These are phyloP conservation scores for Ensete glaucum DNA, from an alignment of 176 grass and related monocot species.

Conservation along the genomic window DNA sequence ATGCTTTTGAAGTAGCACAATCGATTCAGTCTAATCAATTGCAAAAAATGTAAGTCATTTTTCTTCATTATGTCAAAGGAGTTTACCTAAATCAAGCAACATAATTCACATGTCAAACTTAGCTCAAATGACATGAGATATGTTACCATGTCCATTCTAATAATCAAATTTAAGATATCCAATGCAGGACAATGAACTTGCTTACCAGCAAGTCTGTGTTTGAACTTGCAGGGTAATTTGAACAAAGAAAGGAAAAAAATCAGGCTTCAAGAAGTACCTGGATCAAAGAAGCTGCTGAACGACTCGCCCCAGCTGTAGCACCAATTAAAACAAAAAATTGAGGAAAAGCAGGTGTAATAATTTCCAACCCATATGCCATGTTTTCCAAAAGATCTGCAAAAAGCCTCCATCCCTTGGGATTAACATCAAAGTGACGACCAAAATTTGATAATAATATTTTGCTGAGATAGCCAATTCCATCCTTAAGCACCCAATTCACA, in stretches of 20 bases:
- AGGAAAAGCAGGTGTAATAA: conserved; percentile 85
- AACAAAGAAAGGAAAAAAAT: not conserved
- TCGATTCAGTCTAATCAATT: no score
- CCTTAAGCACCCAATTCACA: conserved; percentile 88
- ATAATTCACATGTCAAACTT: no score
- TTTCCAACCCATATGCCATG: conserved; percentile 74
- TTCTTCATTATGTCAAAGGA: no score
- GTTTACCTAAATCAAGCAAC: no score
- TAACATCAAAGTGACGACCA: conserved; percentile 88
- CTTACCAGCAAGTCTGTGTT: no score
- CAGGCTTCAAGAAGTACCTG: conserved; percentile 31
- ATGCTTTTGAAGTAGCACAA: no score
- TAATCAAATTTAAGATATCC: no score
- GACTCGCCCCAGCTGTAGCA: conserved; percentile 61
- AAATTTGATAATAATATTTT: conserved; percentile 90
- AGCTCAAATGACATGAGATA: no score
- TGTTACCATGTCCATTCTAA: no score
- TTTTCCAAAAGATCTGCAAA: conserved; percentile 89
- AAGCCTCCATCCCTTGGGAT: conserved; percentile 82
- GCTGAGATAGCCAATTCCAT: conserved; percentile 83
- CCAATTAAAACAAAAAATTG: conserved; percentile 87
- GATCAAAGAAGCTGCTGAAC: conserved; percentile 83
- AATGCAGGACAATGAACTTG: no score
- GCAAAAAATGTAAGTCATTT: no score
- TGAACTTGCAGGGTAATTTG: not conserved